phyloP scores from a whole-genome alignment of 2,329 filamentous ascomycete species.

The Camptophora hylomeconis region DNA sequence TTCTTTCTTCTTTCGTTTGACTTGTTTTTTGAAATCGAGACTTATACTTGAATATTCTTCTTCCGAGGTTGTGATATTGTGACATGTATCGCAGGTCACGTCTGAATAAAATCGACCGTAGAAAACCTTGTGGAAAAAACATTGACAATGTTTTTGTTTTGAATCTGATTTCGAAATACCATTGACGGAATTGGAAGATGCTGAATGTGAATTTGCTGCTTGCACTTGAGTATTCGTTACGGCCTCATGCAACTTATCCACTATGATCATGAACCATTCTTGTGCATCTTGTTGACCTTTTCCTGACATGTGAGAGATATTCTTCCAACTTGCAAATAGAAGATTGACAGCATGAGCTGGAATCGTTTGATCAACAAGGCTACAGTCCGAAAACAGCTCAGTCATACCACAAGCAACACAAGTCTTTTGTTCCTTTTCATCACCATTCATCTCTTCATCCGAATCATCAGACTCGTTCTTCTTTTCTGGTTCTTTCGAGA shows the following conservation, averaged over 20 bases:
- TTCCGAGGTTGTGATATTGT: slow-evolving; percentile 65
- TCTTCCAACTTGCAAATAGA: slow-evolving; percentile 80
- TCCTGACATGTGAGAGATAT: slow-evolving; percentile 62
- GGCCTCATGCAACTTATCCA: slow-evolving; percentile 74
- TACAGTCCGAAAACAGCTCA: slow-evolving; percentile 51
- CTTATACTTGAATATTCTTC: slow-evolving; percentile 88
- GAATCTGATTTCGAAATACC: slow-evolving; percentile 6
- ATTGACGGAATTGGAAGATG: slow-evolving; percentile 21
- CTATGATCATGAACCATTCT: slow-evolving; percentile 91
- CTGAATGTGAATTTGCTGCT: too few relatives aligned
- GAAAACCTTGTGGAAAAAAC: slow-evolving; percentile 88
- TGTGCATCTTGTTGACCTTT: slow-evolving; percentile 95
- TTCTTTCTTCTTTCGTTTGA: slow-evolving; percentile 28
- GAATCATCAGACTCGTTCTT: slow-evolving; percentile 17
- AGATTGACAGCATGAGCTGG: slow-evolving; percentile 86
- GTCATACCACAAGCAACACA: slow-evolving; percentile 50
- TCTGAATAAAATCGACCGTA: slow-evolving; percentile 84
- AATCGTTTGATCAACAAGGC: slow-evolving; percentile 54
- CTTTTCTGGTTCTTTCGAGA: slow-evolving; percentile 22
- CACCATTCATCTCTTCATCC: slow-evolving; percentile 12
- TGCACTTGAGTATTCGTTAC: slow-evolving; percentile 44
- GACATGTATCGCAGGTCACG: slow-evolving; percentile 80
- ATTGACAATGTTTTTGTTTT: slow-evolving; percentile 51
- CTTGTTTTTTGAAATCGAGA: slow-evolving; percentile 68
- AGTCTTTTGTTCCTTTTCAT: slow-evolving; percentile 21